Evolutionary conservation across 164 flowering plant genomes (phyloP).

Genomic region (Sedum album): DNA sequence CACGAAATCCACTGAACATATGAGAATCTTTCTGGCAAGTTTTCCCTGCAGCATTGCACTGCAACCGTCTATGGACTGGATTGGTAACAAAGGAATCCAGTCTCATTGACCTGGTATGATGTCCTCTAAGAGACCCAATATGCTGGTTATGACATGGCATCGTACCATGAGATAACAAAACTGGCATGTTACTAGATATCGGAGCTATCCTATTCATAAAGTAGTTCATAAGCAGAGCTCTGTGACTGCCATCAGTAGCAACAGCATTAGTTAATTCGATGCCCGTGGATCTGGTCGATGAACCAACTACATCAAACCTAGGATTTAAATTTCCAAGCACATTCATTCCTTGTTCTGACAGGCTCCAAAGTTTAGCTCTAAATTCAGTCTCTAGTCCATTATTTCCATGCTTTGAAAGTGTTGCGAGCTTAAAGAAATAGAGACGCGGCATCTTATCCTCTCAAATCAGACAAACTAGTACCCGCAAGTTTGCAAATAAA

Average conservation of each 20-base stretch:
- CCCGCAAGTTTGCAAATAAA: slow-evolving; percentile 11
- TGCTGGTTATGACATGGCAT: slow-evolving; percentile 4
- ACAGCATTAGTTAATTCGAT: slow-evolving; percentile 16
- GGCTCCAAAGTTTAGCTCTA: slow-evolving; percentile 26
- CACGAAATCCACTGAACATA: no score
- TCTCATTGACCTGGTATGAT: no score
- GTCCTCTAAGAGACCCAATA: no score
- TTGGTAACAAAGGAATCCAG: no score
- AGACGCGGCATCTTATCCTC: slow-evolving; percentile 58
- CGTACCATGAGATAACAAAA: slow-evolving; percentile 6
- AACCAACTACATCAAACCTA: slow-evolving; percentile 24
- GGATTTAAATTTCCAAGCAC: slow-evolving; percentile 37
- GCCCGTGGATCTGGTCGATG: slow-evolving; percentile 10
- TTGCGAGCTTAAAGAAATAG: slow-evolving; percentile 37
- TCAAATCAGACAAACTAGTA: slow-evolving; percentile 22
- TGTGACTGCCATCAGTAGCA: slow-evolving; percentile 35
- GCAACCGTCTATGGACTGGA: no score
- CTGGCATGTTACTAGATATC: background rate
- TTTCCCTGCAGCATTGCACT: no score
- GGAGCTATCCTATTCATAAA: background rate
- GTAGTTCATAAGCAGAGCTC: slow-evolving; percentile 10
- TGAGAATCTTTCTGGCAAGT: no score
- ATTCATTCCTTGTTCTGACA: slow-evolving; percentile 38
- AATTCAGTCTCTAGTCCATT: slow-evolving; percentile 31
- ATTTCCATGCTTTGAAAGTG: slow-evolving; percentile 26